Conservation (phyloP, 2,329 filamentous ascomycete genomes). For the Cercospora canescens region DNA sequence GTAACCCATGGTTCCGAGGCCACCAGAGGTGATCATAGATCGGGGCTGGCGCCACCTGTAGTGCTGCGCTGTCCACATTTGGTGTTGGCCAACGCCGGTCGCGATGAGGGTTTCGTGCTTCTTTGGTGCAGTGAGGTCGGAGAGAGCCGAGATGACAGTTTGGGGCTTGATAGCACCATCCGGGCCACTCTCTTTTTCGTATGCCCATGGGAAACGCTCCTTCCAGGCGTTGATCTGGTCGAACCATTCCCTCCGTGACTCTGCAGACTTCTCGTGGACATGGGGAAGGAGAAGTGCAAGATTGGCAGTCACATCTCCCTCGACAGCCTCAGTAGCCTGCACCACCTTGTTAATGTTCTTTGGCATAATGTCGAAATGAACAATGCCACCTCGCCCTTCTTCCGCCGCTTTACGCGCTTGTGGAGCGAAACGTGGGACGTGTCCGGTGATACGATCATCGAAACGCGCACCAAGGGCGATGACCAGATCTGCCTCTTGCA, state of each 20-base stretch:
- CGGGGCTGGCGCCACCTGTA: conserved; percentile 91
- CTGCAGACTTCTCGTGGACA: conserved; percentile 62
- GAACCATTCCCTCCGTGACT: conserved; percentile 81
- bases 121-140: conserved; percentile 74
- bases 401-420: conserved; percentile 79
- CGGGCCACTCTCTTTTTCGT: conserved; percentile 70
- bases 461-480: conserved; percentile 92
- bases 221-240: conserved; percentile 89
- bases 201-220: conserved; percentile 82
- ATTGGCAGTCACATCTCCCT: conserved; percentile 86
- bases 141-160: conserved; percentile 86
- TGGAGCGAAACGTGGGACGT: conserved; percentile 83
- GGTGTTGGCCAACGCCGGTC: conserved; percentile 95
- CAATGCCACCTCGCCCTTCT: conserved; percentile 86
- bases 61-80: conserved; percentile 98
- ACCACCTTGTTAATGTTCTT: conserved; percentile 99
- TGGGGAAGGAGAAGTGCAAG: conserved; percentile 72
- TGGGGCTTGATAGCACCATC: conserved; percentile 91
- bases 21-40: conserved; percentile 94
- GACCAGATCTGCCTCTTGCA: conserved; percentile 95
- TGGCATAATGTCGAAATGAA: conserved; percentile 97
- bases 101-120: conserved; percentile 86
- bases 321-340: conserved; percentile 91
- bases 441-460: conserved; percentile 89
- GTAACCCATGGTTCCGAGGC: conserved; percentile 93